phyloP scores from a whole-genome alignment of 2,329 filamentous ascomycete species.

The Ophiostoma triangulosporum region DNA sequence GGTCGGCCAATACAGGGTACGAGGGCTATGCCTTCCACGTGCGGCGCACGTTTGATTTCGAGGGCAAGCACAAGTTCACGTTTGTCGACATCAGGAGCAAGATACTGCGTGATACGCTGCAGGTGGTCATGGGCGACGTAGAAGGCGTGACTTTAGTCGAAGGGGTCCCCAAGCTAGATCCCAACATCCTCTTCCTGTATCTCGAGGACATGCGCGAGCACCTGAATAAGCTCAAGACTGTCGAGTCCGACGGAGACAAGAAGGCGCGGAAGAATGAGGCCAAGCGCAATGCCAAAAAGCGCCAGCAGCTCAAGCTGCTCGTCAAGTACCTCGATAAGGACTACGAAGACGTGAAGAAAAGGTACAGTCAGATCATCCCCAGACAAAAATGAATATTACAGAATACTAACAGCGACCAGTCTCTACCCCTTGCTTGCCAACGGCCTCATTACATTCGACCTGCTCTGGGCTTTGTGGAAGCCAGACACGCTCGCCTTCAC shows the following conservation, averaged over 20 bases:
- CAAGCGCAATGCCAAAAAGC: conserved; percentile 44
- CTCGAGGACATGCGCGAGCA: conserved; percentile 59
- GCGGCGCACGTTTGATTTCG: conserved; percentile 68
- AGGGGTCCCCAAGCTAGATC: conserved; percentile 60
- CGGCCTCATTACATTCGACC: conserved; percentile 76
- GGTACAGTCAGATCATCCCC: conserved; percentile 18
- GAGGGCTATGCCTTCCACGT: conserved; percentile 76
- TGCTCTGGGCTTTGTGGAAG: conserved; percentile 81
- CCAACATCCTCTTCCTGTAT: conserved; percentile 61
- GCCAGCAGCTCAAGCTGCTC: conserved; percentile 50
- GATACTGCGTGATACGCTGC: conserved; percentile 54
- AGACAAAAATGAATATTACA: not conserved
- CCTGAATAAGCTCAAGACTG: conserved; percentile 50
- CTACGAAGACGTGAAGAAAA: conserved; percentile 63
- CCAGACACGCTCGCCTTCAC: conserved; percentile 70
- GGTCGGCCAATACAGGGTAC: conserved; percentile 40
- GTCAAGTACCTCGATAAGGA: conserved; percentile 42
- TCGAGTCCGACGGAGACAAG: conserved; percentile 33
- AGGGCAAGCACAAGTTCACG: conserved; percentile 62
- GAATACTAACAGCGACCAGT: conserved; percentile 24
- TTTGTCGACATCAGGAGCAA: conserved; percentile 79
- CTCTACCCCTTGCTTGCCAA: conserved; percentile 69
- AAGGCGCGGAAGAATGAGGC: conserved; percentile 48
- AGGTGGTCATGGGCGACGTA: conserved; percentile 59
- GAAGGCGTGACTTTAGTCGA: conserved; percentile 71